Conservation (phyloP, 148 eudicot species). For the Chenopodium berlandieri region DNA sequence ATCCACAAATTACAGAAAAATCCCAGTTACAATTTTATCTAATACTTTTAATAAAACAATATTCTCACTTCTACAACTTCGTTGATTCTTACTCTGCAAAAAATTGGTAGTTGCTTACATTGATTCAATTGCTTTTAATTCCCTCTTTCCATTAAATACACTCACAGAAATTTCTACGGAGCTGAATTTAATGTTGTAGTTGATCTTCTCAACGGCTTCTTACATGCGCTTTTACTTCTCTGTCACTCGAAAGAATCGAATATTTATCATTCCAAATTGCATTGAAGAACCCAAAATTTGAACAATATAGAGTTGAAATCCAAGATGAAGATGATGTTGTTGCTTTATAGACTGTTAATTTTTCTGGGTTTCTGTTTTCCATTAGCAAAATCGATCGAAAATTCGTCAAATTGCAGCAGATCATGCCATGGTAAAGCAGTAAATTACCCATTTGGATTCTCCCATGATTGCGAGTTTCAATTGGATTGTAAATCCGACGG, state of each 20-base stretch:
- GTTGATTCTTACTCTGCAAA: not conserved
- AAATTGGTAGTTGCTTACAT: not conserved
- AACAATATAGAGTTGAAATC: not conserved
- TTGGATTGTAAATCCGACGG: conserved; percentile 40
- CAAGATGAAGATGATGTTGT: not conserved
- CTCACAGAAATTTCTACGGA: not conserved
- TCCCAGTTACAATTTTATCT: not conserved
- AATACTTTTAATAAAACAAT: too few relatives aligned
- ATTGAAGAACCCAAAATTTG: too few relatives aligned
- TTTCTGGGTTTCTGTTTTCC: not conserved
- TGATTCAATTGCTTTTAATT: not conserved
- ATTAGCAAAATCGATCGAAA: not conserved
- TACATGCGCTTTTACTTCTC: conserved; percentile 15
- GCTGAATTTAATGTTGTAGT: conserved; percentile 8
- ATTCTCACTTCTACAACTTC: not conserved
- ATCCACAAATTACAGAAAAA: not conserved
- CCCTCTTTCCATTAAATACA: conserved; percentile 13
- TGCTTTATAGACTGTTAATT: not conserved
- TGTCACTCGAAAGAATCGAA: too few relatives aligned
- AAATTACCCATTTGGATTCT: conserved; percentile 72
- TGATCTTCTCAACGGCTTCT: conserved; percentile 22
- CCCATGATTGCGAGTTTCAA: conserved; percentile 44
- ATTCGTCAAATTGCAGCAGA: conserved; percentile 28
- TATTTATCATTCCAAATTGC: too few relatives aligned
- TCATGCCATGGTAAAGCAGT: conserved; percentile 38